Evolutionary conservation across 345 rosid species (phyloP), one percentile per base, ranked within the genome.

Genomic region (Corchorus capsularis): DNA sequence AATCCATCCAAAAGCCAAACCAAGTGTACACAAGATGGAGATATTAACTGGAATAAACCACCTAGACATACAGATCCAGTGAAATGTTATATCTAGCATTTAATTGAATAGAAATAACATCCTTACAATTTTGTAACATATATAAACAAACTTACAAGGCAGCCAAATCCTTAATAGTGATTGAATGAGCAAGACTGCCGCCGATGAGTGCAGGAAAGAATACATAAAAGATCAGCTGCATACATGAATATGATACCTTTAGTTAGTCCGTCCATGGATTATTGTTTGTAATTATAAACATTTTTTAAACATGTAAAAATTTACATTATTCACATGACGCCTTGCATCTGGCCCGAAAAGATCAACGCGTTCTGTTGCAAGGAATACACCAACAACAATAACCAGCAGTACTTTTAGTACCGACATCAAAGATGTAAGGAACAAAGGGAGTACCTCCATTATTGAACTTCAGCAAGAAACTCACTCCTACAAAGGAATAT

Each of bases 31-130:
- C 0, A 85, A 75, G 1, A 72, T 16, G 3, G 84, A 74, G 41
- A 86, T 80, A 46, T 86, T 88, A 7, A 86, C 35, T 1, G 88
- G 89, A 88, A 88, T 86, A 71, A 88, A 88, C 89, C 89, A 88
- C 83, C 90, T 85, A 46, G 62, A 78, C 7, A 52, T 22, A 13
- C n/a, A 13, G 43, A 3, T 45, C 62, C 15, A 10, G 27, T 20
- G 6, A 41, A 20, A 52, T 56, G 0, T 20, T 39, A 35, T 17
- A 27, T 0, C 0, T 13, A 32, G 22, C 5, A 13, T 17, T 14
- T n/a, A 78, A 72, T 41, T 8, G 4, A 63, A 54, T 0, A 4
- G 9, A 20, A 8, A 60, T n/a, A n/a, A n/a, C n/a, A n/a, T n/a
- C n/a, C n/a, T n/a, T n/a, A n/a, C n/a, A n/a, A n/a, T n/a, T n/a